Evolutionary conservation across 2,329 filamentous ascomycete species (phyloP).

Genomic region (Trichoderma afroharzianum): DNA sequence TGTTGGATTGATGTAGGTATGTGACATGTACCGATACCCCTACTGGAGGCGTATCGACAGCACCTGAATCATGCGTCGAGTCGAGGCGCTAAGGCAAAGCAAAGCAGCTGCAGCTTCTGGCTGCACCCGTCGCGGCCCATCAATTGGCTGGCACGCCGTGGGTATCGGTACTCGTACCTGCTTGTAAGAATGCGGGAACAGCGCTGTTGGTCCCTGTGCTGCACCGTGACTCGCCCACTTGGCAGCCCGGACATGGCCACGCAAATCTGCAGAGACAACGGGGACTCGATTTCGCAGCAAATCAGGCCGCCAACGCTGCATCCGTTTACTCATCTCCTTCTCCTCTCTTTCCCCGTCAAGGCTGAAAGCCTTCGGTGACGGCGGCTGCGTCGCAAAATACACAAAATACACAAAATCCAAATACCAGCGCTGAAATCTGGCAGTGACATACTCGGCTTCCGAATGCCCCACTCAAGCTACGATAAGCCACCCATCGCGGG

Average conservation of each 20-base stretch:
- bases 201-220: not conserved
- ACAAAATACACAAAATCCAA: not conserved
- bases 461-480: conserved; percentile 16
- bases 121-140: not conserved
- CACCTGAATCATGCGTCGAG: not conserved
- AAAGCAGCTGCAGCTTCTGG: conserved; percentile 1
- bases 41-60: not conserved
- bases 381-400: not conserved
- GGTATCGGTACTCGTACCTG: not conserved
- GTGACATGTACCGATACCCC: not conserved
- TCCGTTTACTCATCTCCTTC: not conserved
- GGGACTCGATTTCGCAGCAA: not conserved
- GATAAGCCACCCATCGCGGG: conserved; percentile 14
- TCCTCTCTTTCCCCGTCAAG: not conserved
- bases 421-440: not conserved
- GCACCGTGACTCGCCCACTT: not conserved
- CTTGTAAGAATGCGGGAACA: not conserved
- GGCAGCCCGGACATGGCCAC: not conserved
- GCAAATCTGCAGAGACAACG: not conserved
- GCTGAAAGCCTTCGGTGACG: no score
- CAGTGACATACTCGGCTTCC: conserved; percentile 9
- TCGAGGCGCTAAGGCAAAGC: not conserved
- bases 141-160: not conserved
- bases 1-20: not conserved
- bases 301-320: not conserved